These are phyloP conservation scores for Acrasis kona DNA, from an alignment of 78 protist genomes.

Conservation along the genomic window DNA sequence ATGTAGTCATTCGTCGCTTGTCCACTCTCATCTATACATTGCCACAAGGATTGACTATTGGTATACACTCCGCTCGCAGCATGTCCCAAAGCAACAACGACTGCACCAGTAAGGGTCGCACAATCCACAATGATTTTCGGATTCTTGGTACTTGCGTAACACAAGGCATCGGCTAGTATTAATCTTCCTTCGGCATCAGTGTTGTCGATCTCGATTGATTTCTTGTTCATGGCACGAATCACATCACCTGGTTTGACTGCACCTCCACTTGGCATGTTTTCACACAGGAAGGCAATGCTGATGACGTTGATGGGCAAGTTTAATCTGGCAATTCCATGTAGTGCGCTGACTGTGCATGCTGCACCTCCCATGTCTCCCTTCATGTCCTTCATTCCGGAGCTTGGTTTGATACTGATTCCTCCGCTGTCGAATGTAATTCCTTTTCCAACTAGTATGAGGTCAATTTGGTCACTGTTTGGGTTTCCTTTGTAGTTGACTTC, in stretches of 20 bases:
- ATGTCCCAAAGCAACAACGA: constrained; percentile 58
- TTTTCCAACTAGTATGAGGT: constrained; percentile 55
- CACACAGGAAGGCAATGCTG: constrained; percentile 23
- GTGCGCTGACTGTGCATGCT: constrained; percentile 46
- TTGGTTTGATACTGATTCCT: constrained; percentile 67
- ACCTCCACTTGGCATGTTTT: constrained; percentile 53
- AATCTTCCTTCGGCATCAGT: constrained; percentile 90
- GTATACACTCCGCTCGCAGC: constrained; percentile 40
- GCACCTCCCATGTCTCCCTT: constrained; percentile 82
- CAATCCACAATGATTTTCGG: constrained; percentile 53
- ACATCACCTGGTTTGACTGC: constrained; percentile 66
- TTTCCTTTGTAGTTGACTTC: neutral
- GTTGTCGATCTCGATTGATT: constrained; percentile 71
- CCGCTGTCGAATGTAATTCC: constrained; percentile 72
- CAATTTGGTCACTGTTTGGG: neutral
- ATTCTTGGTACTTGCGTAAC: constrained; percentile 36
- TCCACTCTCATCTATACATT: neutral
- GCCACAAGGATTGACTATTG: neutral
- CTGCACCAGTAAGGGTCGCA: constrained; percentile 86
- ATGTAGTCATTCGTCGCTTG: neutral
- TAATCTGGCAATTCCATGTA: constrained; percentile 11
- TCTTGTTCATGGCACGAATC: constrained; percentile 32
- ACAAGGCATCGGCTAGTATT: constrained; percentile 67
- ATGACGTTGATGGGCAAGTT: neutral
- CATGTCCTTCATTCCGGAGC: constrained; percentile 62